These are phyloP conservation scores for Globisporangium irregulare DNA, from an alignment of 352 stramenopile genomes.

Conservation along the genomic window DNA sequence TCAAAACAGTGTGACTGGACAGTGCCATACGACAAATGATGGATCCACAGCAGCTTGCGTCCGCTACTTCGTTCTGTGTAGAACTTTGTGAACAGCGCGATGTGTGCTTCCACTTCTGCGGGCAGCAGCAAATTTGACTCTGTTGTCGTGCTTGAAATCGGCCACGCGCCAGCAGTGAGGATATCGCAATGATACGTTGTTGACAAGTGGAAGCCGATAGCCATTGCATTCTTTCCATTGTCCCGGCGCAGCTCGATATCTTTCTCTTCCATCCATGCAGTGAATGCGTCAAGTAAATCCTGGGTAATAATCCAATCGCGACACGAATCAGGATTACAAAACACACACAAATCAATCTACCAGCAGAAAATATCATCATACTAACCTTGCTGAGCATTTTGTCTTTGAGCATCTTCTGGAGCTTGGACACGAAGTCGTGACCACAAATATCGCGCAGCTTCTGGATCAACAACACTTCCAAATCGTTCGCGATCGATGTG, in stretches of 20 bases:
- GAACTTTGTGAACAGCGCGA: conserved; percentile 79
- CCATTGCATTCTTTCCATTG: conserved; percentile 30
- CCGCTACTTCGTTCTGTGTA: conserved; percentile 76
- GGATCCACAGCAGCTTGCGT: conserved; percentile 76
- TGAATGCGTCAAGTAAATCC: conserved; percentile 66
- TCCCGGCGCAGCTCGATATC: conserved; percentile 43
- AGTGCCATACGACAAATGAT: conserved; percentile 73
- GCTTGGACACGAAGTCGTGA: conserved; percentile 84
- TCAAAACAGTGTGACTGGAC: conserved; percentile 67
- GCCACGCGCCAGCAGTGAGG: conserved; percentile 80
- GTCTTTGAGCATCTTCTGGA: conserved; percentile 88
- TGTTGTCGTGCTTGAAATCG: conserved; percentile 60
- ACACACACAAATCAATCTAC: neutral
- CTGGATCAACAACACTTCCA: conserved; percentile 77
- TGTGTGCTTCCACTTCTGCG: conserved; percentile 47
- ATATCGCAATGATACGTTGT: conserved; percentile 75
- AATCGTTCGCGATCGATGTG: conserved; percentile 67
- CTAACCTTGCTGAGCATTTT: conserved; percentile 80
- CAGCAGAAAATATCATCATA: neutral
- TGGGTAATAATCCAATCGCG: conserved; percentile 16
- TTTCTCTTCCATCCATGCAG: conserved; percentile 69
- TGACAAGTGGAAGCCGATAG: conserved; percentile 56
- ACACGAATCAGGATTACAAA: neutral
- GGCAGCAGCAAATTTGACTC: conserved; percentile 61
- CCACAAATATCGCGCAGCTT: conserved; percentile 85